Base-by-base conservation (phyloP, 805 yeast genomes). In the Candida awuae region DNA sequence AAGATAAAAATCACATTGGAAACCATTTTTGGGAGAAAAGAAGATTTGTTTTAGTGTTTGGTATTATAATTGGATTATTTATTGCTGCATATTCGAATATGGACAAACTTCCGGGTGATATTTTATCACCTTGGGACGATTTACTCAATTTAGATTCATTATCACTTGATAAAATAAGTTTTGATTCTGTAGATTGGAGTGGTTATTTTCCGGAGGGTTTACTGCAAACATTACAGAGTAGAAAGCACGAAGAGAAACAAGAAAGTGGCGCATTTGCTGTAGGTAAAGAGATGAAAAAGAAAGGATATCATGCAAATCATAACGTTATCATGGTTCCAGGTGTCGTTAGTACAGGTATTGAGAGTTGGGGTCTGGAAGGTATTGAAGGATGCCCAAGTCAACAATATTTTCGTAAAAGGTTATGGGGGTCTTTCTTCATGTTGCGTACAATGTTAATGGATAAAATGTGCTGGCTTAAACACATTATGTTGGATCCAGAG, bases 361-460 rank as follows among this genome's bases (percentile, higher is more conserved):
- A 92, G 59, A 79, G 87, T 35, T 92, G 98, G 98, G 81, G 94
- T 0, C 66, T 84, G 3, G 71, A 66, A 25, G 87, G 87, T 9
- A 71, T 80, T 5, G 73, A 66, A 3, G 92, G 79, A 6, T 92
- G 98, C 58, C 92, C 94, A 4, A 73, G 86, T 28, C 75, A 79
- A 43, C 70, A 78, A 8, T 94, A 90, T 59, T 92, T 90, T 63
- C 70, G 98, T 37, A 88, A 87, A 55, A 68, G 97, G 48, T 59
- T 92, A 41, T 92, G 98, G 98, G 98, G 98, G 0, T 85, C 96
- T 0, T 88, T 87, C 66, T 87, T 84, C 56, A 92, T 92, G 98
- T 63, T 92, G 42, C 71, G 83, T 48, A 79, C 95, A 3, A 90
- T 92, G 97, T 68, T 92, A 17, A 64, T 88, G 39, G 96, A 90